Evolutionary conservation across 2,329 filamentous ascomycete genomes (phyloP), one percentile per base, ranked within the genome.

Genomic region (Curvularia hawaiiensis): DNA sequence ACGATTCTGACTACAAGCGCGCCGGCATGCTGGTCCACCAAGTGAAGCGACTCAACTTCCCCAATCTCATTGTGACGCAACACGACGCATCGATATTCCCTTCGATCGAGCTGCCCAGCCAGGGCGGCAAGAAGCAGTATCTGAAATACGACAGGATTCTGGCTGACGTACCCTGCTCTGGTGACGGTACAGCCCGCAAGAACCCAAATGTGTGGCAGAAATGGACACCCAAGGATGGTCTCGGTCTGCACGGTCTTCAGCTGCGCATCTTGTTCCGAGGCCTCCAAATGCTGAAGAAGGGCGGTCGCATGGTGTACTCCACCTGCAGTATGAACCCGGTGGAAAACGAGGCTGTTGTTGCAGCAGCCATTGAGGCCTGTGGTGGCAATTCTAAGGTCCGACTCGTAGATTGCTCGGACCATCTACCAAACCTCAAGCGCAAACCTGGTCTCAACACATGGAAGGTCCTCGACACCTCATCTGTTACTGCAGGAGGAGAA

Each of bases 321-420:
- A 99, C 95, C 20, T 99, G 95, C 83, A 97, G 92, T 77, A 92
- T 99, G 90, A 99, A 99, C 79, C 95, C 95, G 0, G 87, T 98
- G 28, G 95, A 99, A 81, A 97, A 99, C 71, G 95, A 99, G 79
- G 89, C 95, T 7, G 92, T 98, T 16, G 82, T 99, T 59, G 88
- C 91, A 1, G 89, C 90, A 26, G 95, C 95, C 11, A 93, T 99
- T 67, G 90, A 92, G 67, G 86, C 93, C 55, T 98, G 93, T 70
- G 95, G 95, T 61, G 95, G 95, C 3, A 78, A 86, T 4, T 83
- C 84, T 14, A 95, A 93, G 72, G 90, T 99, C 49, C 85, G 90
- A 63, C 88, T 99, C 44, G 77, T 98, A 54, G 92, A 97, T 76
- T 95, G 90, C 78, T 90, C 87, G 71, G 84, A 90, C 64, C 83